Percentiles rank a stretch among this genome's conserved stretches.
phyloP scores from a whole-genome alignment of 2,329 filamentous ascomycete species.

The Apiospora kogelbergensis region DNA sequence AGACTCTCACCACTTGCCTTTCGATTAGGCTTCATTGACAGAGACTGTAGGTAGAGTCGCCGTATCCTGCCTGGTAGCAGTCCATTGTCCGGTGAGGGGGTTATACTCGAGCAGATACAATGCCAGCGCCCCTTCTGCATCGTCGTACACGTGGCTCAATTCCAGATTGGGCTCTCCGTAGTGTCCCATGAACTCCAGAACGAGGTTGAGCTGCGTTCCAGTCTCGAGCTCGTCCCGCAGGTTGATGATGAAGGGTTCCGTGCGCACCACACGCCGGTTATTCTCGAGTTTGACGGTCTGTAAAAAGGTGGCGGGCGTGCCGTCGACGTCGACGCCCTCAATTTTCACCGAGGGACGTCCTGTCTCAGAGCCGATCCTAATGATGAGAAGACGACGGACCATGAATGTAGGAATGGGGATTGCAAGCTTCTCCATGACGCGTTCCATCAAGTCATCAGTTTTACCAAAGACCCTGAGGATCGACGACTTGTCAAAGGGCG shows the following conservation, averaged over 20 bases:
- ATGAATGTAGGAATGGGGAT: conserved; percentile 38
- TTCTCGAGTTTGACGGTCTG: conserved; percentile 38
- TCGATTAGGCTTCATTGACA: background rate
- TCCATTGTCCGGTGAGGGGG: conserved; percentile 28
- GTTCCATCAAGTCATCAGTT: conserved; percentile 39
- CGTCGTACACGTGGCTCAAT: conserved; percentile 21
- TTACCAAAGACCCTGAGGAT: conserved; percentile 35
- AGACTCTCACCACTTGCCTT: background rate
- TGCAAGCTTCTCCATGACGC: conserved; percentile 39
- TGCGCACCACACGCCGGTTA: conserved; percentile 32
- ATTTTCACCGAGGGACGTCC: conserved; percentile 30
- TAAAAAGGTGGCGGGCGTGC: conserved; percentile 40
- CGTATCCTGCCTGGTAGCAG: conserved; percentile 8
- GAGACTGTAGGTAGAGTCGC: background rate
- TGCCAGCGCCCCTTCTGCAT: conserved; percentile 10
- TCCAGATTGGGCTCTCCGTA: conserved; percentile 43
- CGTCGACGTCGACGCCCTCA: conserved; percentile 39
- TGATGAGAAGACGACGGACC: conserved; percentile 32
- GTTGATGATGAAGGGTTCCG: conserved; percentile 39
- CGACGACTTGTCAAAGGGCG: conserved; percentile 37
- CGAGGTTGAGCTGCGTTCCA: conserved; percentile 32
- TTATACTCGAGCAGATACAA: conserved; percentile 31
- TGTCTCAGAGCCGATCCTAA: conserved; percentile 25
- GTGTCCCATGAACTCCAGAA: conserved; percentile 48
- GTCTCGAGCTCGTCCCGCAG: conserved; percentile 30